Conservation (phyloP, 768 basidiomycete genomes). For the Boletus sp. region DNA sequence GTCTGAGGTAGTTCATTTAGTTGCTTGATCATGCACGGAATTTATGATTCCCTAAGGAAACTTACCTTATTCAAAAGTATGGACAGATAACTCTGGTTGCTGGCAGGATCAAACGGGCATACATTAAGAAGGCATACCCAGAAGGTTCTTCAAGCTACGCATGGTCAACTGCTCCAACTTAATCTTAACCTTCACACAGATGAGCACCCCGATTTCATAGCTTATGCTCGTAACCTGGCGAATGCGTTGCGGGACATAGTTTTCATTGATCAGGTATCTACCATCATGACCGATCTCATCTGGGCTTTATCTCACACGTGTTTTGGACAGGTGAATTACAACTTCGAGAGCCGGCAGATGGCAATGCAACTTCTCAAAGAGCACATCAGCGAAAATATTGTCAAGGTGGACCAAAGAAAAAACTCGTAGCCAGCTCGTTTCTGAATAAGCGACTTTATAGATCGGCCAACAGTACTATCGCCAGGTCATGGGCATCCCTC, state of each 20-base stretch:
- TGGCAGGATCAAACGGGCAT: constrained; percentile 57
- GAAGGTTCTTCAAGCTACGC: constrained; percentile 46
- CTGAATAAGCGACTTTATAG: constrained; percentile 37
- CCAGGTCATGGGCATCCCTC: constrained; percentile 93
- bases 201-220: constrained; percentile 72
- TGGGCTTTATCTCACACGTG: neutral
- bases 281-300: neutral
- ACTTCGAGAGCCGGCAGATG: constrained; percentile 47
- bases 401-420: constrained; percentile 55
- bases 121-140: constrained; percentile 60
- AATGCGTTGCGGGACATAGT: constrained; percentile 67
- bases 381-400: constrained; percentile 90
- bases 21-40: neutral
- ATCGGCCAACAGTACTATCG: constrained; percentile 80
- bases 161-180: neutral
- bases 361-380: constrained; percentile 77
- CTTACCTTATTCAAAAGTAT: constrained; percentile 69
- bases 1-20: constrained; percentile 52
- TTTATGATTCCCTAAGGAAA: constrained; percentile 46
- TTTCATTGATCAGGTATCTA: constrained; percentile 77
- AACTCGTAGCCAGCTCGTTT: neutral
- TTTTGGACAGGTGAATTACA: constrained; percentile 49
- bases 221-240: constrained; percentile 68
- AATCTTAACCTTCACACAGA: constrained; percentile 41
- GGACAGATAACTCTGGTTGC: constrained; percentile 59